Base-by-base conservation (phyloP, 306 rosid genomes). In the Citrullus colocynthis region DNA sequence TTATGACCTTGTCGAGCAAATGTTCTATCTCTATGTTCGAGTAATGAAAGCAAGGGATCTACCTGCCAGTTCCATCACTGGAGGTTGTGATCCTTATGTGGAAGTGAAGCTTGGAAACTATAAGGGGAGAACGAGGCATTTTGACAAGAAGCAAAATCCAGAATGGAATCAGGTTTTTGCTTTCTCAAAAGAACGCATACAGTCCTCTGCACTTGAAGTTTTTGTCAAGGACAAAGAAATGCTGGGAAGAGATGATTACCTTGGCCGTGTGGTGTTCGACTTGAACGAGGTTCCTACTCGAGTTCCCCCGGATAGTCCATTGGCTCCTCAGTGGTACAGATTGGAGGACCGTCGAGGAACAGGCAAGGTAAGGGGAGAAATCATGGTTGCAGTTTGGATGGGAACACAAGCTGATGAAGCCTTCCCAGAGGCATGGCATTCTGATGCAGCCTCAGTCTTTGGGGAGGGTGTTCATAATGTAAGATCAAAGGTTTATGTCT, bases 321-420 rank as follows among this genome's bases (percentile, higher is more conserved):
- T 95, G 70, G 98, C 98, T 64, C 97, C 98, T 58, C 98, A 88
- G 49, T 94, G 98, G 98, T 92, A 94, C 78, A 80, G 96, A 64
- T 85, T 94, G 37, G 98, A 92, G 73, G 92, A 89, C 79, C 77
- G 87, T 51, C 87, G 88, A 2, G 91, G 95, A 28, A 91, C 85
- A 2, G 94, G 97, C 62, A 91, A 79, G 62, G 93, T 94, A 5
- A 78, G 91, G 30, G 98, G 98, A 2, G 97, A 95, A 42, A 85
- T 95, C 81, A 95, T 95, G 98, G 83, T 95, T 32, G 96, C 96
- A 20, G 97, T 92, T 0, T 94, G 98, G 98, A 91, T 91, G 94
- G 98, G 98, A 72, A 94, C 97, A 69, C 98, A 94, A 75, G 98
- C 97, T 59, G 98, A 93, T 66, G 98, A 90, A 83, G 96, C 98